A percentile compares a stretch with the other conserved stretches of the same genome.
Evolutionary conservation across 169 alveolate species (phyloP).

Genomic region (Cryptosporidium sp.): DNA sequence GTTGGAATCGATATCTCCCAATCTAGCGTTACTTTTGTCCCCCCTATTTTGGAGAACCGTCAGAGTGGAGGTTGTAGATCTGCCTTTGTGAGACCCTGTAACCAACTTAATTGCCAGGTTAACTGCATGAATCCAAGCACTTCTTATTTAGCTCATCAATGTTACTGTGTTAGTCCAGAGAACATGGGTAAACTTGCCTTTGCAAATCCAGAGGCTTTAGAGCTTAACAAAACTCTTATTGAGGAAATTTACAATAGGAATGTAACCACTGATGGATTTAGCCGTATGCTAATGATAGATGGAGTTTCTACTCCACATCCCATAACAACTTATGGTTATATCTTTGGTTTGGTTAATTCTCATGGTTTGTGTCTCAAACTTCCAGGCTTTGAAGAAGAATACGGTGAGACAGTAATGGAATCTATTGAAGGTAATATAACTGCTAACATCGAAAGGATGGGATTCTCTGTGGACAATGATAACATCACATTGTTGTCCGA

Average conservation of each 20-base stretch:
- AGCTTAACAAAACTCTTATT: conserved; percentile 47
- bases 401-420: conserved; percentile 38
- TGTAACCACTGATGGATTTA: neutral
- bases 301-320: conserved; percentile 72
- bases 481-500: conserved; percentile 54
- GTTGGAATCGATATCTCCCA: conserved; percentile 73
- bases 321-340: conserved; percentile 64
- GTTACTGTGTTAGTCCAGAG: conserved; percentile 75
- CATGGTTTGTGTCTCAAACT: conserved; percentile 67
- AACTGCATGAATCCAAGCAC: conserved; percentile 57
- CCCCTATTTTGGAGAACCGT: conserved; percentile 57
- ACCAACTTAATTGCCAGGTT: conserved; percentile 53
- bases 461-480: conserved; percentile 31
- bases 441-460: conserved; percentile 46
- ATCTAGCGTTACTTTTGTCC: conserved; percentile 72
- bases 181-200: conserved; percentile 52
- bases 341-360: conserved; percentile 56
- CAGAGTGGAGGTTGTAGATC: conserved; percentile 72
- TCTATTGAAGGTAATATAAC: conserved; percentile 65
- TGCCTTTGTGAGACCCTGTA: conserved; percentile 70
- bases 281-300: conserved; percentile 39
- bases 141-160: conserved; percentile 63
- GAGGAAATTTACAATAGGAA: conserved; percentile 5
- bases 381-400: conserved; percentile 48
- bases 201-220: conserved; percentile 61